Evolutionary conservation across 2,329 filamentous ascomycete genomes (phyloP).

Genomic region (Fusarium euwallaceae): DNA sequence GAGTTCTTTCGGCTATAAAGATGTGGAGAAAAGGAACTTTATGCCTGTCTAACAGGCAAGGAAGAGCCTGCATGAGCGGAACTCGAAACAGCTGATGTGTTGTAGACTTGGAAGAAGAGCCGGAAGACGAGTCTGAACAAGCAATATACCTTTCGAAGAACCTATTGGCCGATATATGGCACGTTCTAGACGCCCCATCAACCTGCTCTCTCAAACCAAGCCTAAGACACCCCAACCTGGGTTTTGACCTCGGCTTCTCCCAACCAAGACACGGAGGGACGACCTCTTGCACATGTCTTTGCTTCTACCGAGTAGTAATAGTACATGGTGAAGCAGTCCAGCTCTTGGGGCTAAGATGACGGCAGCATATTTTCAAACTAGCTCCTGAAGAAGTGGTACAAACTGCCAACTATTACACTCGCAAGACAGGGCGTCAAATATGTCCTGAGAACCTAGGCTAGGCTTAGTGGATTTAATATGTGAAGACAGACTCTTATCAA

Average conservation of each 20-base stretch:
- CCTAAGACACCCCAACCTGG: not conserved
- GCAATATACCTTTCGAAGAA: not conserved
- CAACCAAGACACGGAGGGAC: not conserved
- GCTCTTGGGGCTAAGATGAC: not conserved
- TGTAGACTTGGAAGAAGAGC: not conserved
- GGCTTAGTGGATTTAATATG: no score
- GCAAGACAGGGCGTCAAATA: not conserved
- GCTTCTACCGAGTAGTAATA: not conserved
- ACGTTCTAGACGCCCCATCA: not conserved
- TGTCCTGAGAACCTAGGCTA: no score
- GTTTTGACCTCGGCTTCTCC: not conserved
- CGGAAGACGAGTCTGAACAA: not conserved
- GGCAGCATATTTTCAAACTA: not conserved
- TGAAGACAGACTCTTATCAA: not conserved
- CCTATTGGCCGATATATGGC: not conserved
- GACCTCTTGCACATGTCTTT: not conserved
- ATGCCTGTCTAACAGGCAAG: not conserved
- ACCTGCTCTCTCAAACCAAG: not conserved
- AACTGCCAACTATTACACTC: not conserved
- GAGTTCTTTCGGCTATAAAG: not conserved
- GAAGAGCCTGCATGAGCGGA: not conserved
- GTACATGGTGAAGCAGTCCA: not conserved
- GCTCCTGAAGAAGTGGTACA: not conserved
- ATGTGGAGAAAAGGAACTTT: not conserved
- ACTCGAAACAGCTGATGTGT: not conserved